Evolutionary conservation across 257 asterid genomes (phyloP).

Genomic region (Nyctanthes arbortristis): DNA sequence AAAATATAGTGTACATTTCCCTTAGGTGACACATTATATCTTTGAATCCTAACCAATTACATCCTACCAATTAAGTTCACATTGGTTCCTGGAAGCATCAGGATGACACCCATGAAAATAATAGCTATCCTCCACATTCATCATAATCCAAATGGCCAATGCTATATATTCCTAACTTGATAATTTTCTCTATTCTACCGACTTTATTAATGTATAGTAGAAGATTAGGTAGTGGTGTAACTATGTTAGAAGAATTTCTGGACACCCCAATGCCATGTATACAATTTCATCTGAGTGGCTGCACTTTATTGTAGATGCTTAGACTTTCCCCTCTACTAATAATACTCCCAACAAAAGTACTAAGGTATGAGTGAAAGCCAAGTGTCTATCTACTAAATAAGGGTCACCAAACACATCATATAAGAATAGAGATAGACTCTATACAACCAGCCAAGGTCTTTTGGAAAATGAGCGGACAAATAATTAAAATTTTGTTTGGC

Average conservation of each 20-base stretch:
- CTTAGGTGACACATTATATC: neutral
- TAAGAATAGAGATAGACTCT: neutral
- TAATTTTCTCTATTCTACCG: neutral
- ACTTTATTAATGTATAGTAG: neutral
- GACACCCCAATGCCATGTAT: neutral
- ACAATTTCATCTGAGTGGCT: neutral
- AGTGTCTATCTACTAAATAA: neutral
- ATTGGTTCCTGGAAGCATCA: neutral
- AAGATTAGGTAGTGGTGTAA: neutral
- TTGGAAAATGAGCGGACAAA: neutral
- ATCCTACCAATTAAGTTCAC: slow-evolving; percentile 7
- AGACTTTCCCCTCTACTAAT: neutral
- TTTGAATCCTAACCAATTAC: neutral
- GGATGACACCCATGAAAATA: neutral
- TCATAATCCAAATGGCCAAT: neutral
- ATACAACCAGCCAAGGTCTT: neutral
- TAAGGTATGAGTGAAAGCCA: neutral
- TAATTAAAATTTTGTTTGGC: too few relatives aligned
- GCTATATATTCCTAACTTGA: neutral
- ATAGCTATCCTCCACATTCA: neutral
- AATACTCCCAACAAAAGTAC: neutral
- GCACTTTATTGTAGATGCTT: neutral
- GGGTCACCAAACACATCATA: neutral
- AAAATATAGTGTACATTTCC: neutral
- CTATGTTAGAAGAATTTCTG: neutral